Conservation (phyloP, 345 rosid genomes). For the Dipteronia dyeriana region DNA sequence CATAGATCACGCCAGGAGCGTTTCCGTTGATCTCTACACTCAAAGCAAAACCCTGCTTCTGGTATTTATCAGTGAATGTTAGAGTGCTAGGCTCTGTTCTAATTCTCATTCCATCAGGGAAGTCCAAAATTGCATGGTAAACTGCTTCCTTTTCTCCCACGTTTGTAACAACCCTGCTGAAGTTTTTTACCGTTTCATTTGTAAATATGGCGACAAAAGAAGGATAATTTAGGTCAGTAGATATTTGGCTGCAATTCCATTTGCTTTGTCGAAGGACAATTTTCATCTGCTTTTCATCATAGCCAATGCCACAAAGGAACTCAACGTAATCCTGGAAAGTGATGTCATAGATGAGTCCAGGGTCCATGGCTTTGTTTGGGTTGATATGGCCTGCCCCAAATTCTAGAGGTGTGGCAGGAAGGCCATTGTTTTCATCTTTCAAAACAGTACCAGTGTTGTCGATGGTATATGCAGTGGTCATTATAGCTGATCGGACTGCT, state of each 20-base stretch:
- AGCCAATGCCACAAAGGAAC: conserved; percentile 40
- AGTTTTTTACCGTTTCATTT: conserved; percentile 24
- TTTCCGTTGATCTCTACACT: conserved; percentile 21
- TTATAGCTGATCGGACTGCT: conserved; percentile 49
- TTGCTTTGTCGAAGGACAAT: conserved; percentile 31
- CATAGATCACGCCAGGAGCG: conserved; percentile 15
- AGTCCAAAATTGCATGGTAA: conserved; percentile 18
- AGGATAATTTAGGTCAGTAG: conserved; percentile 37
- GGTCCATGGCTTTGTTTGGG: conserved; percentile 50
- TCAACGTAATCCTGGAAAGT: conserved; percentile 38
- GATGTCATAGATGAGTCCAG: conserved; percentile 45
- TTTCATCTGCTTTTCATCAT: conserved; percentile 37
- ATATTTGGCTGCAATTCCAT: conserved; percentile 37
- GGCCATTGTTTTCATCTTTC: conserved; percentile 18
- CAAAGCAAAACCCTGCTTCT: conserved; percentile 15
- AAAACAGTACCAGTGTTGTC: conserved; percentile 28
- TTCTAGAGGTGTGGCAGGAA: conserved; percentile 43
- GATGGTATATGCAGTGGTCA: conserved; percentile 44
- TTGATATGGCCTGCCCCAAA: conserved; percentile 44
- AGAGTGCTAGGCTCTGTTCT: conserved; percentile 24
- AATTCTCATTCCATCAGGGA: conserved; percentile 21
- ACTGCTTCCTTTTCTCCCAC: conserved; percentile 31
- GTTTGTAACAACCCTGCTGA: conserved; percentile 32
- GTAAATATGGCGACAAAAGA: conserved; percentile 33
- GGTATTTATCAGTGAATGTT: conserved; percentile 17